A percentile compares a stretch with the other conserved stretches of the same genome.
Conservation (phyloP, 352 stramenopile genomes). For the Pythium brassicae region DNA sequence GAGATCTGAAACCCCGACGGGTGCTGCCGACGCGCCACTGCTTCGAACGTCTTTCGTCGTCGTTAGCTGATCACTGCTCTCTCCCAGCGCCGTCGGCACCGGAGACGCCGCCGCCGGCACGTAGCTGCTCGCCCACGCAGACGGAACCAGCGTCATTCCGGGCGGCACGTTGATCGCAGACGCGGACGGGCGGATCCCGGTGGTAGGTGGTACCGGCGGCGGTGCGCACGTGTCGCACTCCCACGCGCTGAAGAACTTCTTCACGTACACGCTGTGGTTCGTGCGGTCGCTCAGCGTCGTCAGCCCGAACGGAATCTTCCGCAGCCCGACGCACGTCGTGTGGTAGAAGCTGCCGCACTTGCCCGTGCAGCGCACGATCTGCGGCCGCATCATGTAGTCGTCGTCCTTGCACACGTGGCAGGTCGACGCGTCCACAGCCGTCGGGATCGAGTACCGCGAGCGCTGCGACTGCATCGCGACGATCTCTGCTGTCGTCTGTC, state of each 20-base stretch:
- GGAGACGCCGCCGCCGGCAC: neutral
- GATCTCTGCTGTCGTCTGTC: slow-evolving; percentile 69
- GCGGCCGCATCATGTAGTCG: slow-evolving; percentile 79
- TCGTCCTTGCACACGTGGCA: slow-evolving; percentile 70
- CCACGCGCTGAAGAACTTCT: slow-evolving; percentile 82
- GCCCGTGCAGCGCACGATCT: slow-evolving; percentile 58
- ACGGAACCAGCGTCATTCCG: slow-evolving; percentile 47
- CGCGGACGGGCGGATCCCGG: neutral
- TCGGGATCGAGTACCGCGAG: slow-evolving; percentile 39
- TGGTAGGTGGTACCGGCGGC: slow-evolving; percentile 4
- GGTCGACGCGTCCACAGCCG: slow-evolving; percentile 21
- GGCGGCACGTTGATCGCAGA: slow-evolving; percentile 20
- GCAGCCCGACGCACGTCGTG: slow-evolving; percentile 68
- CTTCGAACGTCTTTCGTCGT: neutral
- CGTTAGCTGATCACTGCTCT: neutral
- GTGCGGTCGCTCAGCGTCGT: slow-evolving; percentile 80
- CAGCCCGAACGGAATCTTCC: slow-evolving; percentile 78
- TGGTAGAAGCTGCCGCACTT: slow-evolving; percentile 57
- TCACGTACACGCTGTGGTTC: slow-evolving; percentile 74
- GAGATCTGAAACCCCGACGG: neutral
- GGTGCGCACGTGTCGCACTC: slow-evolving; percentile 55
- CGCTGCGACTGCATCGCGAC: slow-evolving; percentile 66
- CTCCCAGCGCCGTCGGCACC: neutral
- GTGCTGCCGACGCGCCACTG: neutral
- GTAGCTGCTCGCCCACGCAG: slow-evolving; percentile 27